These are phyloP conservation scores for Yamadazyma buinensis DNA, from an alignment of 1,139 yeast species.

Conservation along the genomic window DNA sequence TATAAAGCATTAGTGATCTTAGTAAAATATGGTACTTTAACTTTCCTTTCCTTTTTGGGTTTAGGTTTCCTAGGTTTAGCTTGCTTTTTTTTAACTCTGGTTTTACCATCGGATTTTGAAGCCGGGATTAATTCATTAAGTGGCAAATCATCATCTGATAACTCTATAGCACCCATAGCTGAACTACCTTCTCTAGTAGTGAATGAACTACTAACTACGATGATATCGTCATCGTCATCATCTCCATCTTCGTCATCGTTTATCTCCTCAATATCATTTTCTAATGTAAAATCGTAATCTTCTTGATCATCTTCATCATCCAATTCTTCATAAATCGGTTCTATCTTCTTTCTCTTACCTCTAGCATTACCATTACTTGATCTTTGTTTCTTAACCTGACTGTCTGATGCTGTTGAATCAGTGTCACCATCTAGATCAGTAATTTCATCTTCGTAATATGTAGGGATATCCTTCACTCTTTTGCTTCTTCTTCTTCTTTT, in stretches of 20 bases:
- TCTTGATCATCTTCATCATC: slow-evolving; percentile 22
- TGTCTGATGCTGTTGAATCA: slow-evolving; percentile 15
- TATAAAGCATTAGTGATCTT: slow-evolving; percentile 63
- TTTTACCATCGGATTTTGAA: slow-evolving; percentile 17
- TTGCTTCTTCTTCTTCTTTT: slow-evolving; percentile 10
- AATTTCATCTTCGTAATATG: slow-evolving; percentile 23
- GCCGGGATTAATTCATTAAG: slow-evolving; percentile 16
- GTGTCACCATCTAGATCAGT: slow-evolving; percentile 14
- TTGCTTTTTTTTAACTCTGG: slow-evolving; percentile 28
- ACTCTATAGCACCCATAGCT: slow-evolving; percentile 20
- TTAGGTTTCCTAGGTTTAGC: slow-evolving; percentile 3
- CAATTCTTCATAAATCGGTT: slow-evolving; percentile 12
- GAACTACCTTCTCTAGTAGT: slow-evolving; percentile 18
- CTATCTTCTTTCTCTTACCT: slow-evolving; percentile 10
- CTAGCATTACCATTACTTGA: slow-evolving; percentile 17
- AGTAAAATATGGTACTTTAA: slow-evolving; percentile 64
- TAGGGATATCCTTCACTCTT: slow-evolving; percentile 13
- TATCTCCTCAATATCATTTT: slow-evolving; percentile 16
- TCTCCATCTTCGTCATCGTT: slow-evolving; percentile 23
- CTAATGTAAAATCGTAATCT: slow-evolving; percentile 19
- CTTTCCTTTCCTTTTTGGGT: slow-evolving; percentile 40
- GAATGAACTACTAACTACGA: slow-evolving; percentile 13
- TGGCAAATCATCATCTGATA: slow-evolving; percentile 27
- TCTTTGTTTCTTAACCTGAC: slow-evolving; percentile 11
- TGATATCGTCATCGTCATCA: slow-evolving; percentile 26